Evolutionary conservation across 2,329 filamentous ascomycete species (phyloP).

Genomic region (Penicillium sp.): DNA sequence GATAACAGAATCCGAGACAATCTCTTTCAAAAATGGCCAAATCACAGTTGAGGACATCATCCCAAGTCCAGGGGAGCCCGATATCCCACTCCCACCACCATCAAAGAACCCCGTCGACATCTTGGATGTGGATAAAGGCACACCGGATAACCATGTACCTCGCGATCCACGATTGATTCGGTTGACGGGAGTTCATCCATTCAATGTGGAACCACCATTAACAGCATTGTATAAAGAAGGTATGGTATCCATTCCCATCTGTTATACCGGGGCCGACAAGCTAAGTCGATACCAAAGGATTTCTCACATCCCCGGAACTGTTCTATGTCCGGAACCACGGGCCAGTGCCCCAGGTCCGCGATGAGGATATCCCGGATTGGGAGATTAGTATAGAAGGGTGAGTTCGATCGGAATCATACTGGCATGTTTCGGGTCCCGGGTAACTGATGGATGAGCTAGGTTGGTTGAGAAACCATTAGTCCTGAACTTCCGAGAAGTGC

Average conservation of each 20-base stretch:
- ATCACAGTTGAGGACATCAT: constrained; percentile 30
- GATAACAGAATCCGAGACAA: constrained; percentile 11
- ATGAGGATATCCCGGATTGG: constrained; percentile 74
- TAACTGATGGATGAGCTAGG: constrained; percentile 33
- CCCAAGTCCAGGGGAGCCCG: constrained; percentile 24
- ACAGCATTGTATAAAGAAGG: constrained; percentile 69
- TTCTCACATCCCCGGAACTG: constrained; percentile 80
- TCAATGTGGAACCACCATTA: constrained; percentile 84
- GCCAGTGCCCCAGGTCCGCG: constrained; percentile 71
- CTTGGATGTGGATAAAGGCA: constrained; percentile 74
- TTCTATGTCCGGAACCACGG: constrained; percentile 95
- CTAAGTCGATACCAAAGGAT: constrained; percentile 53
- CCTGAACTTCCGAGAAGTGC: constrained; percentile 69
- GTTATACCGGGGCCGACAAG: not conserved
- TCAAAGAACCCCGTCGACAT: constrained; percentile 59
- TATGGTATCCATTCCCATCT: constrained; percentile 27
- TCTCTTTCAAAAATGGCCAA: constrained; percentile 22
- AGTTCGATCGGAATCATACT: not conserved
- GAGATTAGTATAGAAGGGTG: constrained; percentile 76
- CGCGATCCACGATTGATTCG: constrained; percentile 80
- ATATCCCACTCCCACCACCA: constrained; percentile 69
- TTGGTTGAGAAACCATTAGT: constrained; percentile 75
- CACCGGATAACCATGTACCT: constrained; percentile 77
- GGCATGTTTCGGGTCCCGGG: not conserved
- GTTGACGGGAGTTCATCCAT: constrained; percentile 84